phyloP scores from a whole-genome alignment of 805 yeast species.

The Suhomyces vadensis region DNA sequence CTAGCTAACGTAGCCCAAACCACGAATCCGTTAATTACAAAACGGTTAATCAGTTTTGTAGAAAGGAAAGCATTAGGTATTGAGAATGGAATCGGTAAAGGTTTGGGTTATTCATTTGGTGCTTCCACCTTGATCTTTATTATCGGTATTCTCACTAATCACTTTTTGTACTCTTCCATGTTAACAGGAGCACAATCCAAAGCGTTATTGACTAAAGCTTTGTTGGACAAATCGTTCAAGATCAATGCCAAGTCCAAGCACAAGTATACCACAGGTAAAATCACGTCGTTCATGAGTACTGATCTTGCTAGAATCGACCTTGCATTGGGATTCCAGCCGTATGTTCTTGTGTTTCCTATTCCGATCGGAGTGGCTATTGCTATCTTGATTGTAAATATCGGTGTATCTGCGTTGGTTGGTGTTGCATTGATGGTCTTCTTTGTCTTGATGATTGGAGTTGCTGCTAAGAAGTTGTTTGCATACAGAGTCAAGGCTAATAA shows the following conservation, averaged over 20 bases:
- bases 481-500: slow-evolving; percentile 59
- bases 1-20: slow-evolving; percentile 28
- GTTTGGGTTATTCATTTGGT: slow-evolving; percentile 45
- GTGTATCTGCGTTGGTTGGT: slow-evolving; percentile 28
- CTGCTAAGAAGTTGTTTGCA: slow-evolving; percentile 53
- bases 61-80: slow-evolving; percentile 27
- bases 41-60: slow-evolving; percentile 39
- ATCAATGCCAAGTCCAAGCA: slow-evolving; percentile 22
- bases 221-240: slow-evolving; percentile 24
- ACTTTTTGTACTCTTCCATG: slow-evolving; percentile 25
- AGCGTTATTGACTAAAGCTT: slow-evolving; percentile 26
- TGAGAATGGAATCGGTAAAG: slow-evolving; percentile 29
- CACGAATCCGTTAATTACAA: slow-evolving; percentile 37
- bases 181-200: slow-evolving; percentile 29
- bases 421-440: slow-evolving; percentile 21
- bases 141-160: slow-evolving; percentile 24
- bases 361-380: slow-evolving; percentile 26
- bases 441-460: slow-evolving; percentile 44
- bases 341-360: slow-evolving; percentile 23
- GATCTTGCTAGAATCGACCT: slow-evolving; percentile 30
- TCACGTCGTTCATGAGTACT: slow-evolving; percentile 31
- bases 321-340: slow-evolving; percentile 30
- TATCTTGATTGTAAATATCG: slow-evolving; percentile 24
- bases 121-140: slow-evolving; percentile 29
- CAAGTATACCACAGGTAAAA: slow-evolving; percentile 22